A percentile compares a stretch with the other conserved stretches of the same genome.
Evolutionary conservation across 2,329 filamentous ascomycete genomes (phyloP).

Genomic region (Zymoseptoria passerinii): DNA sequence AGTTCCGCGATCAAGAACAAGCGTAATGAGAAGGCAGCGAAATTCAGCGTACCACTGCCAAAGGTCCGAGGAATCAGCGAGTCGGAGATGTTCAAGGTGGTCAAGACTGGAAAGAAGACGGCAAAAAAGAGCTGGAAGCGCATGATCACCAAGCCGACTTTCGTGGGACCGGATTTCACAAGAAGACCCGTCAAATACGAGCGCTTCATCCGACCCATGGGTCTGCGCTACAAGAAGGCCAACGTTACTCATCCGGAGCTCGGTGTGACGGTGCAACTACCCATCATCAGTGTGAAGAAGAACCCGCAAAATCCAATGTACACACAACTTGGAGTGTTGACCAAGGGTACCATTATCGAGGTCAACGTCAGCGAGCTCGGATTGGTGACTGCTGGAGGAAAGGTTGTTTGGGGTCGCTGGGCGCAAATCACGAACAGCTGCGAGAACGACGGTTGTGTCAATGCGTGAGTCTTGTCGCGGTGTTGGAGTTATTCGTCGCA

Average conservation of each 20-base stretch:
- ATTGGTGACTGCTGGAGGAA: conserved; percentile 80
- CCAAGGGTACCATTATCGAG: conserved; percentile 77
- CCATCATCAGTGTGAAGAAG: conserved; percentile 60
- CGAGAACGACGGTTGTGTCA: conserved; percentile 55
- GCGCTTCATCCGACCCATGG: conserved; percentile 63
- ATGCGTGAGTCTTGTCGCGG: conserved; percentile 15
- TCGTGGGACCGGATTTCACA: conserved; percentile 87
- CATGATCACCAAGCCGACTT: conserved; percentile 66
- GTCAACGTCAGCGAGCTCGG: conserved; percentile 91
- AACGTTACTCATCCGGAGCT: conserved; percentile 65
- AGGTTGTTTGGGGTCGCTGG: conserved; percentile 86
- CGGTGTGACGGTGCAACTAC: conserved; percentile 76
- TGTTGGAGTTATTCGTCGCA: not conserved
- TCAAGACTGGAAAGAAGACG: conserved; percentile 93
- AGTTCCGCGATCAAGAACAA: conserved; percentile 91
- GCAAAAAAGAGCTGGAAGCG: conserved; percentile 74
- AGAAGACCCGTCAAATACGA: conserved; percentile 56
- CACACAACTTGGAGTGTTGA: conserved; percentile 84
- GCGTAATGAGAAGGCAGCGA: conserved; percentile 83
- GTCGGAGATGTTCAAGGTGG: conserved; percentile 96
- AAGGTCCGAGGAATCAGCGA: conserved; percentile 91
- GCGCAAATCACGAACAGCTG: conserved; percentile 58
- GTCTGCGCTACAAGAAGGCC: conserved; percentile 70
- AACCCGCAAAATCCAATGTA: conserved; percentile 85
- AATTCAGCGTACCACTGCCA: conserved; percentile 84